phyloP scores from a whole-genome alignment of 2,329 filamentous ascomycete species.

The Diaporthe sp. region DNA sequence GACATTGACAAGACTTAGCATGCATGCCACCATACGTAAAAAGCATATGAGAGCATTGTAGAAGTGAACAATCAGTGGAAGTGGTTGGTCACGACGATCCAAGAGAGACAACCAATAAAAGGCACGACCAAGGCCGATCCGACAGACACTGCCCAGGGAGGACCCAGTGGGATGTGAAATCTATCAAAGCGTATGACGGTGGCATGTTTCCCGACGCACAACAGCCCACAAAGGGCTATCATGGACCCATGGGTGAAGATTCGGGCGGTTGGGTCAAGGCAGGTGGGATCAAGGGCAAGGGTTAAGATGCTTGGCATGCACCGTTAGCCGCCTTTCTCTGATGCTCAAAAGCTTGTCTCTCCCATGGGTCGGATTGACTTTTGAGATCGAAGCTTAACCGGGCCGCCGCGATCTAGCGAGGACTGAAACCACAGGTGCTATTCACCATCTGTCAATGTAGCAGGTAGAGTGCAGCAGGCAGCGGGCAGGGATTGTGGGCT shows the following conservation, averaged over 20 bases:
- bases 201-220: background rate
- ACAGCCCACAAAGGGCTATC: conserved; percentile 7
- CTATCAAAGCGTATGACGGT: conserved; percentile 6
- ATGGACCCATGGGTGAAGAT: conserved; percentile 14
- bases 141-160: background rate
- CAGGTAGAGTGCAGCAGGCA: background rate
- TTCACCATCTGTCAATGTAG: background rate
- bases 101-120: background rate
- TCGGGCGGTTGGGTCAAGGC: background rate
- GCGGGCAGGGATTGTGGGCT: background rate
- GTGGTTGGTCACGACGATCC: background rate
- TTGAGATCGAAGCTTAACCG: conserved; percentile 21
- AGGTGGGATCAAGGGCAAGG: background rate
- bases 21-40: background rate
- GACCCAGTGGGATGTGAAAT: background rate
- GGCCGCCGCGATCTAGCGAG: background rate
- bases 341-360: conserved; percentile 25
- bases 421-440: background rate
- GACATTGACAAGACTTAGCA: too few relatives aligned
- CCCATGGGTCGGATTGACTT: background rate
- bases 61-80: background rate
- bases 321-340: conserved; percentile 4
- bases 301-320: background rate
- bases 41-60: background rate
- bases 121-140: background rate